These are phyloP conservation scores for Plasmopara muralis DNA, from an alignment of 352 stramenopile species.

Conservation along the genomic window DNA sequence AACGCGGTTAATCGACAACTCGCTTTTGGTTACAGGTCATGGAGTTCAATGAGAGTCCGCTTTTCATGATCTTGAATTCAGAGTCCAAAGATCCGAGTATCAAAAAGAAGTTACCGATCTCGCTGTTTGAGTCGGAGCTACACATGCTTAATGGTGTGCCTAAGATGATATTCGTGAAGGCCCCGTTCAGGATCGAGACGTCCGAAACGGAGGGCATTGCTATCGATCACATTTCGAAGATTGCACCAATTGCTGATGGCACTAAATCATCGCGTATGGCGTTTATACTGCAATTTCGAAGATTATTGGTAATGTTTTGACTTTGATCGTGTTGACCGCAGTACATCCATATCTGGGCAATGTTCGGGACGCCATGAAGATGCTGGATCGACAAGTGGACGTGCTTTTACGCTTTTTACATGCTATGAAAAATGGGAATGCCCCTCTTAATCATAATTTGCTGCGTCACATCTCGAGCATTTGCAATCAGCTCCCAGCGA, in stretches of 20 bases:
- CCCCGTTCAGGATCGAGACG: constrained; percentile 84
- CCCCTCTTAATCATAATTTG: constrained; percentile 69
- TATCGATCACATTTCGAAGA: constrained; percentile 87
- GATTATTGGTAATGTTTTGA: background rate
- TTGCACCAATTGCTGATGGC: constrained; percentile 57
- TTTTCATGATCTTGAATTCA: constrained; percentile 75
- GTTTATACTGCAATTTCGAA: too few relatives aligned
- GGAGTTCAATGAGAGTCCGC: constrained; percentile 82
- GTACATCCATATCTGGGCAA: constrained; percentile 78
- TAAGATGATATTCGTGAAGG: constrained; percentile 87
- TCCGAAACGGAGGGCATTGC: constrained; percentile 82
- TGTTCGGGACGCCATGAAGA: constrained; percentile 76
- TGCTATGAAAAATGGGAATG: constrained; percentile 65
- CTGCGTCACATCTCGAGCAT: constrained; percentile 83
- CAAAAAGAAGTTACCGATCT: constrained; percentile 86
- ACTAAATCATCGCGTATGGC: constrained; percentile 64
- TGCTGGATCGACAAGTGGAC: constrained; percentile 77
- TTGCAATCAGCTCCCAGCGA: constrained; percentile 76
- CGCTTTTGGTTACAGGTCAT: constrained; percentile 44
- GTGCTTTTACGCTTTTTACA: constrained; percentile 68
- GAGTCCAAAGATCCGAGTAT: constrained; percentile 49
- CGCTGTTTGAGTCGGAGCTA: constrained; percentile 81
- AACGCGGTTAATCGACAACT: background rate
- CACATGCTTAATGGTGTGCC: constrained; percentile 77
- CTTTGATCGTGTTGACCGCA: constrained; percentile 15